These are phyloP conservation scores for Panellus pusillus DNA, from an alignment of 768 basidiomycete species.

Conservation along the genomic window DNA sequence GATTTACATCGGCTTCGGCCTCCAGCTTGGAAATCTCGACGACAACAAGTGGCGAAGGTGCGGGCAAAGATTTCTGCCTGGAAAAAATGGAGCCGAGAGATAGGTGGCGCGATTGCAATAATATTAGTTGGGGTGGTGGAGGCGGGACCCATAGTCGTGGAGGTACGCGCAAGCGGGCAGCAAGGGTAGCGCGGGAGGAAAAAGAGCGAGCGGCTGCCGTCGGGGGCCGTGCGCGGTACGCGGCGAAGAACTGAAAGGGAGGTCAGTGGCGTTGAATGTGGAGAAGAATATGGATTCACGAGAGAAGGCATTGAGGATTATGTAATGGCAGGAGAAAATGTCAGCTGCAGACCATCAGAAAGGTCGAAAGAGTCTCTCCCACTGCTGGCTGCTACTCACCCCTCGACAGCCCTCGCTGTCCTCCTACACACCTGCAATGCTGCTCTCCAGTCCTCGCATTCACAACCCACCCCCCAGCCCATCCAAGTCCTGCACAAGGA, in stretches of 20 bases:
- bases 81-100: conserved; percentile 48
- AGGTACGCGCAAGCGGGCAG: conserved; percentile 8
- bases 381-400: background rate
- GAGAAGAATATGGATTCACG: background rate
- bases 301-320: conserved; percentile 10
- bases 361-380: conserved; percentile 25
- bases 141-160: conserved; percentile 15
- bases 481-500: conserved; percentile 52
- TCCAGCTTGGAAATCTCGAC: conserved; percentile 74
- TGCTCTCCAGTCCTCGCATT: conserved; percentile 32
- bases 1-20: conserved; percentile 73
- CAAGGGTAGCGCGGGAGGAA: conserved; percentile 9
- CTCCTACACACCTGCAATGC: conserved; percentile 39
- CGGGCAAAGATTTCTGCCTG: conserved; percentile 42
- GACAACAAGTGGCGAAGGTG: conserved; percentile 64
- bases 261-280: conserved; percentile 16
- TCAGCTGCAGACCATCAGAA: conserved; percentile 42
- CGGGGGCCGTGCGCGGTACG: conserved; percentile 16
- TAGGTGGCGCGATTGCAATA: conserved; percentile 30
- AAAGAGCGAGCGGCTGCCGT: conserved; percentile 13
- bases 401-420: conserved; percentile 31
- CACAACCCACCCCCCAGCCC: conserved; percentile 25
- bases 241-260: conserved; percentile 16
- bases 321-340: conserved; percentile 19
- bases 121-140: conserved; percentile 19